These are phyloP conservation scores for Suillus spraguei DNA, from an alignment of 768 basidiomycete species.

Conservation along the genomic window DNA sequence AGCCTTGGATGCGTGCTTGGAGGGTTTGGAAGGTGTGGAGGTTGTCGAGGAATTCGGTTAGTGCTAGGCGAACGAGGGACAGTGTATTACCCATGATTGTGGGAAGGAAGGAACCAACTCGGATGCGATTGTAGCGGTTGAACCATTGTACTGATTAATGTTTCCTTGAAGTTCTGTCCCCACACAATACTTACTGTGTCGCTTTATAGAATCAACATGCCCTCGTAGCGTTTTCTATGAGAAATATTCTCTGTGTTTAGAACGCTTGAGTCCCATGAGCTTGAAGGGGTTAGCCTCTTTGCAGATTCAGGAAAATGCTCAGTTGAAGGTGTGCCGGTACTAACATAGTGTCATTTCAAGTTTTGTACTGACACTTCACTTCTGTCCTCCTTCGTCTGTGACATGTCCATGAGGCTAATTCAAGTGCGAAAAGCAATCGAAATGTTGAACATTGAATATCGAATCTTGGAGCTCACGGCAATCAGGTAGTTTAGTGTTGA, in stretches of 20 bases:
- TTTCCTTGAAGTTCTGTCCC: too few relatives aligned
- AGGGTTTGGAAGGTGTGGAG: slow-evolving; percentile 28
- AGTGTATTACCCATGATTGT: slow-evolving; percentile 31
- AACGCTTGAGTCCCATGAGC: neutral
- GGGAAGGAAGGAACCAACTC: neutral
- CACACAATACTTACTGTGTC: too few relatives aligned
- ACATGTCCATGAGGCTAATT: neutral
- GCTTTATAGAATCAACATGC: neutral
- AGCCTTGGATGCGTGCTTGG: slow-evolving; percentile 34
- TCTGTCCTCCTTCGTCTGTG: neutral
- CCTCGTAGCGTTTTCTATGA: neutral
- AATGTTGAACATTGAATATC: neutral
- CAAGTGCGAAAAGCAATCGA: neutral
- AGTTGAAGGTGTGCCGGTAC: neutral
- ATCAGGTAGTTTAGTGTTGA: too few relatives aligned
- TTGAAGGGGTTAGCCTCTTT: neutral
- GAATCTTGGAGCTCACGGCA: too few relatives aligned
- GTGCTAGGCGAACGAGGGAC: slow-evolving; percentile 21
- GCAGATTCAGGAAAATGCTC: neutral
- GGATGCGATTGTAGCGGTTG: neutral
- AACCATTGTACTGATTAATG: too few relatives aligned
- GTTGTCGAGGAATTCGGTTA: slow-evolving; percentile 24
- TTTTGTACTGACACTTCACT: neutral
- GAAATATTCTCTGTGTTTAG: neutral
- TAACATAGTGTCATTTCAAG: neutral